Base-by-base conservation (phyloP, 768 basidiomycete genomes). In the Boletellus sp. region DNA sequence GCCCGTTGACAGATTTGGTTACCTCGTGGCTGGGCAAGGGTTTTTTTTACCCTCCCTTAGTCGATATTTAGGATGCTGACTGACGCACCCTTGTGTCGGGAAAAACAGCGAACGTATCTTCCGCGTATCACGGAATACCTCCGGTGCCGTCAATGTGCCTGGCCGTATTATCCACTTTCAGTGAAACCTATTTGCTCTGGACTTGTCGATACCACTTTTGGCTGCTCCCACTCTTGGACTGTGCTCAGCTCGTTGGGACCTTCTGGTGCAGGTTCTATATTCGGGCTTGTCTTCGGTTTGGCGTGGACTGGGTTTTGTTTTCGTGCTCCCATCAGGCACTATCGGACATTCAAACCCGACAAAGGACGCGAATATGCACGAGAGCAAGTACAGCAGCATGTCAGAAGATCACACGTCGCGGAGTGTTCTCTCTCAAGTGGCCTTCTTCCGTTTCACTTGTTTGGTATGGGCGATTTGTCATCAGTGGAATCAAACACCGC, bases 11-110 rank as follows among this genome's bases (percentile, higher is more conserved):
- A 16, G 37, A 36, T 49, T 40, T 45, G 31, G 37, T 38, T 39
- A 31, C 51, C 56, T 59, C 42, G 50, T 64, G 53, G 45, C 51
- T 50, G 44, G 54, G 48, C 36, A 40, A 57, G 35, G 51, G 41
- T 50, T 51, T 51, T 47, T 23, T 28, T 28, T 10, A 2, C 1
- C 28, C 3, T 28, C 28, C 2, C 28, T 7, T 28, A 28, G 11
- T 28, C 38, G 4, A 34, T 20, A 23, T 15, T 24, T n/a, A n/a
- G 38, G 26, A 20, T 13, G 22, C n/a, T n/a, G 20, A 45, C 40
- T 33, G 36, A 53, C 38, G 35, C 24, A 33, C 26, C 42, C 34
- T 41, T 19, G 33, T 45, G 45, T 17, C 38, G 34, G 38, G 23
- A 17, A 20, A 26, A 20, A 45, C 19, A 17, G n/a, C 33, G 28